A percentile compares a stretch with the other conserved stretches of the same genome.
These are phyloP conservation scores for Rhodomyrtus psidioides DNA, from an alignment of 441 rosid genomes.

Conservation along the genomic window DNA sequence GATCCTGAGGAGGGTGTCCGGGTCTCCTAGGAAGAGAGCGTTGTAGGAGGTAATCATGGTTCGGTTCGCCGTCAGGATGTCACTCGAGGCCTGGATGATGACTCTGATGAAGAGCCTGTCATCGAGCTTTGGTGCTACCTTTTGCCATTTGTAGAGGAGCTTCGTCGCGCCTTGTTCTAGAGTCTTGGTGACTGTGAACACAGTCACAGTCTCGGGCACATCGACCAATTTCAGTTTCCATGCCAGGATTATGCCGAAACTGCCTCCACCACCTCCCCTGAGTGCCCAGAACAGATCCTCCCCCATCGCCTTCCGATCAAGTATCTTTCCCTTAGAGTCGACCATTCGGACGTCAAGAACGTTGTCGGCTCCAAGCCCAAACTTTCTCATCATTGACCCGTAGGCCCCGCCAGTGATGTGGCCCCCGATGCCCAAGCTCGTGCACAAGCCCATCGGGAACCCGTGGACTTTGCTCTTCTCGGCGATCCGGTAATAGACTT, in stretches of 20 bases:
- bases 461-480: constrained; percentile 1
- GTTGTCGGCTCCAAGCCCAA: constrained; percentile 2
- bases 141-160: not conserved
- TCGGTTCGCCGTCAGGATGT: not conserved
- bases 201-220: not conserved
- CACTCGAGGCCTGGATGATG: not conserved
- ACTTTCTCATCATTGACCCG: constrained; percentile 3
- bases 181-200: not conserved
- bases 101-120: constrained; percentile 1
- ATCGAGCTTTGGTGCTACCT: not conserved
- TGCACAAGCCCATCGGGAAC: not conserved
- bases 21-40: not conserved
- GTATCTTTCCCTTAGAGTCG: not conserved
- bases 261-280: not conserved
- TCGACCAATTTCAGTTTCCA: not conserved
- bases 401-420: constrained; percentile 5
- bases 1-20: not conserved
- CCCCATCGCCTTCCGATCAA: not conserved
- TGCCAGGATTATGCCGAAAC: not conserved
- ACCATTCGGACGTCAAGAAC: not conserved
- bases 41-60: not conserved
- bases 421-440: not conserved
- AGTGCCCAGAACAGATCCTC: not conserved
- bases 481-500: constrained; percentile 2
- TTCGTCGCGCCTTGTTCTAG: not conserved